Evolutionary conservation across 306 rosid genomes (phyloP).

Genomic region (Citrullus mucosospermus): DNA sequence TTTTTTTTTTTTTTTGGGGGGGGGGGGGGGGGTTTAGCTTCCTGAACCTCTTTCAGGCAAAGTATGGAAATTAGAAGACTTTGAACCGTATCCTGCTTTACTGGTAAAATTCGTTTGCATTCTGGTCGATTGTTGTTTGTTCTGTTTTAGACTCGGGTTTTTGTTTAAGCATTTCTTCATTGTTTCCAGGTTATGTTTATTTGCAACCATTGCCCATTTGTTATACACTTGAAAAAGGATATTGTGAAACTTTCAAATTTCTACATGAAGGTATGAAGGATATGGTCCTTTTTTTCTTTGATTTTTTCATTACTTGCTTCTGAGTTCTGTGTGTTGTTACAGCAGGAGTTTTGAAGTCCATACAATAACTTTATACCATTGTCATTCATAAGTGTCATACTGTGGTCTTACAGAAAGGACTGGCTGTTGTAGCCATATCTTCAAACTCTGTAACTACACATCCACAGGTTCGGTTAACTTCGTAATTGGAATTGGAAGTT

Average conservation of each 20-base stretch:
- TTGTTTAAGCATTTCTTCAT: not conserved
- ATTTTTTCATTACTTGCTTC: slow-evolving; percentile 8
- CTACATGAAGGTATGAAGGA: slow-evolving; percentile 55
- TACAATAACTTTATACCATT: not conserved
- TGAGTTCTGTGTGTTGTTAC: not conserved
- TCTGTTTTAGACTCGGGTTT: not conserved
- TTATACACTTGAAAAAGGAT: slow-evolving; percentile 63
- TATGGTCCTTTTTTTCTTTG: not conserved
- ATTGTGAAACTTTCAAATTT: slow-evolving; percentile 64
- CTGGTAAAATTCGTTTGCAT: slow-evolving; percentile 29
- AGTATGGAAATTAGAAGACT: slow-evolving; percentile 71
- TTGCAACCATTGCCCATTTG: slow-evolving; percentile 96
- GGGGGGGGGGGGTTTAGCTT: slow-evolving; percentile 26
- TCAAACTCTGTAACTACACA: slow-evolving; percentile 75
- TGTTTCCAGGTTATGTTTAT: slow-evolving; percentile 86
- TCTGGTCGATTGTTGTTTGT: not conserved
- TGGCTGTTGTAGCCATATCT: slow-evolving; percentile 72
- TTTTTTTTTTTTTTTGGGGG: not conserved
- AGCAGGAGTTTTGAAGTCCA: not conserved
- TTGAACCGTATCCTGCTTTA: slow-evolving; percentile 83
- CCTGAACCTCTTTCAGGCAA: slow-evolving; percentile 88
- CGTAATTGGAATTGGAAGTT: slow-evolving; percentile 22
- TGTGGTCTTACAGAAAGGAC: slow-evolving; percentile 56
- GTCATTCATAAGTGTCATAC: not conserved
- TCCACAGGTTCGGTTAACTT: slow-evolving; percentile 62